These are phyloP conservation scores for Parmelia sp. DNA, from an alignment of 495 filamentous ascomycete genomes.

Conservation along the genomic window DNA sequence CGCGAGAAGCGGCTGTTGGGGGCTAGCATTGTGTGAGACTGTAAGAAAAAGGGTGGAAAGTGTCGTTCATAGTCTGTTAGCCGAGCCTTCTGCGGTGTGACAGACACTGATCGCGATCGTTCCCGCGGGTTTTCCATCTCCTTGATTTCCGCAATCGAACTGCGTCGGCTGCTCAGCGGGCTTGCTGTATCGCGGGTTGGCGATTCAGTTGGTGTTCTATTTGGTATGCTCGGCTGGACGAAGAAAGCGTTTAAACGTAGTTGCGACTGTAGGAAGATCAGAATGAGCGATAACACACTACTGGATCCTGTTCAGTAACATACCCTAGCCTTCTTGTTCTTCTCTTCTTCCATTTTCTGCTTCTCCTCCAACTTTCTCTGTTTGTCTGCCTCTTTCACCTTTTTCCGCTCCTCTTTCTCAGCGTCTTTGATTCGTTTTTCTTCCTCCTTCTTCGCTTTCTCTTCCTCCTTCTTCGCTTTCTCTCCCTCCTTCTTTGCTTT, in stretches of 20 bases:
- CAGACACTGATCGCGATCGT: conserved; percentile 20
- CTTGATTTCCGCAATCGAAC: conserved; percentile 16
- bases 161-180: conserved; percentile 30
- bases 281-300: conserved; percentile 3
- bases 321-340: conserved; percentile 62
- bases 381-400: conserved; percentile 36
- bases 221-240: conserved; percentile 37
- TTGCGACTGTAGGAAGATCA: conserved; percentile 45
- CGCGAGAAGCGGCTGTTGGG: conserved; percentile 45
- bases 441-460: conserved; percentile 39
- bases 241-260: conserved; percentile 58
- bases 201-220: conserved; percentile 22
- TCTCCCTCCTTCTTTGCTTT: conserved; percentile 43
- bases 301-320: conserved; percentile 27
- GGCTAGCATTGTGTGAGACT: conserved; percentile 59
- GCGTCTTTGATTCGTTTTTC: conserved; percentile 39
- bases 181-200: conserved; percentile 24
- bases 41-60: conserved; percentile 74
- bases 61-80: conserved; percentile 59
- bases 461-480: conserved; percentile 38
- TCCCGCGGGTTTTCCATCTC: conserved; percentile 1
- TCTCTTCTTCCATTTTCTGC: conserved; percentile 53
- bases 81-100: conserved; percentile 29
- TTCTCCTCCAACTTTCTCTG: conserved; percentile 59
- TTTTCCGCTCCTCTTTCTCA: conserved; percentile 40